phyloP scores from a whole-genome alignment of 2,329 filamentous ascomycete genomes.

The Aspergillus chevalieri region DNA sequence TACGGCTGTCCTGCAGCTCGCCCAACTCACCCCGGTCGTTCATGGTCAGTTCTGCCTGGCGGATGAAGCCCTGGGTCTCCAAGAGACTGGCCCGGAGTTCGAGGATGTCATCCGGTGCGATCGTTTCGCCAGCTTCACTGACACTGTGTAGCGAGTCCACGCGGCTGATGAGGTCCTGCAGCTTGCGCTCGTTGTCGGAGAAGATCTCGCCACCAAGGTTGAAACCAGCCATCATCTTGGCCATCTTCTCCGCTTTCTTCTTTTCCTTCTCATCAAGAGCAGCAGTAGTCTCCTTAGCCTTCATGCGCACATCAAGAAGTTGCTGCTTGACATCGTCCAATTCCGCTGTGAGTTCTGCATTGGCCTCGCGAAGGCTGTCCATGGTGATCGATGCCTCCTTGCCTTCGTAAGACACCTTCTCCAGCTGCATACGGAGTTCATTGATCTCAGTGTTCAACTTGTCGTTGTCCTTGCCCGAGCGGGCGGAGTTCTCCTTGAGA shows the following conservation, averaged over 20 bases:
- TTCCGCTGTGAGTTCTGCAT: conserved; percentile 83
- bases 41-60: conserved; percentile 83
- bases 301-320: conserved; percentile 92
- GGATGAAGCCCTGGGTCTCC: conserved; percentile 85
- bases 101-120: conserved; percentile 74
- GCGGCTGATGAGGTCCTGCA: conserved; percentile 76
- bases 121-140: conserved; percentile 67
- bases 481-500: conserved; percentile 78
- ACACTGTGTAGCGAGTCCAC: conserved; percentile 73
- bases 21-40: conserved; percentile 63
- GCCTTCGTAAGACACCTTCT: conserved; percentile 90
- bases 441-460: conserved; percentile 78
- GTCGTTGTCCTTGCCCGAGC: conserved; percentile 85
- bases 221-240: conserved; percentile 99
- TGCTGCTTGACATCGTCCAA: conserved; percentile 95
- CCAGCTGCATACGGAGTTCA: conserved; percentile 91
- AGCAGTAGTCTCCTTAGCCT: conserved; percentile 83
- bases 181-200: conserved; percentile 82
- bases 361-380: conserved; percentile 94
- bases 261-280: conserved; percentile 95
- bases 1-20: conserved; percentile 57
- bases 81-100: conserved; percentile 71
- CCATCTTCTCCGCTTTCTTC: conserved; percentile 99
- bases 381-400: conserved; percentile 97
- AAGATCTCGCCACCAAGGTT: conserved; percentile 90